Conservation (phyloP, 495 filamentous ascomycete species). For the Bombardia bombarda region DNA sequence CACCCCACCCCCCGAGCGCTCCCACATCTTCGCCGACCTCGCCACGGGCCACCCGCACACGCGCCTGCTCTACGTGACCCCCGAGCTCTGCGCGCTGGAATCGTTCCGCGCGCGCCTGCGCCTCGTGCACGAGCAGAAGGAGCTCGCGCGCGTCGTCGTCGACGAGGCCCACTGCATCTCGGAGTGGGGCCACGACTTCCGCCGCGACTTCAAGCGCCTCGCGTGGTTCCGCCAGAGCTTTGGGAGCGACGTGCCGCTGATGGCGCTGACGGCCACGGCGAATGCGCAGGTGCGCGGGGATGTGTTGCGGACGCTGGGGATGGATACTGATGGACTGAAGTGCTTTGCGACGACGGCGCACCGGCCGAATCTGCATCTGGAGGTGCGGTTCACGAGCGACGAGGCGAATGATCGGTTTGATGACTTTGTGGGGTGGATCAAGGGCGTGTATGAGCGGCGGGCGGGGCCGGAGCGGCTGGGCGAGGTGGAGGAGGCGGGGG, state of each 20-base stretch:
- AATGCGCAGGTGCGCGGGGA: constrained; percentile 71
- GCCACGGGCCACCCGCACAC: constrained; percentile 77
- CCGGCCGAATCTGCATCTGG: constrained; percentile 83
- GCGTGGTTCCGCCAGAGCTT: constrained; percentile 77
- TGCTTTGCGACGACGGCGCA: constrained; percentile 73
- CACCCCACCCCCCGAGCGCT: constrained; percentile 53
- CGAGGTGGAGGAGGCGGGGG: constrained; percentile 40
- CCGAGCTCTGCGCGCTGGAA: constrained; percentile 75
- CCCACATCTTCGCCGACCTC: constrained; percentile 67
- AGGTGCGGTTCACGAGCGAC: constrained; percentile 76
- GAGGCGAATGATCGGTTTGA: constrained; percentile 62
- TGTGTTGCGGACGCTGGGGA: constrained; percentile 64
- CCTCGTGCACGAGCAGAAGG: constrained; percentile 69
- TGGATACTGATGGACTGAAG: constrained; percentile 52
- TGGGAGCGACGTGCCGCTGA: constrained; percentile 79
- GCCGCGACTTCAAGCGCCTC: constrained; percentile 83
- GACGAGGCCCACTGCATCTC: constrained; percentile 97
- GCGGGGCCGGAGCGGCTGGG: constrained; percentile 34
- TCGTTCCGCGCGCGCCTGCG: constrained; percentile 67
- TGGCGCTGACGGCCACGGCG: constrained; percentile 86
- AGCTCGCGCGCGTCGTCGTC: constrained; percentile 78
- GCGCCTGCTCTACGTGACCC: constrained; percentile 86
- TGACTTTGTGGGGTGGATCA: constrained; percentile 67
- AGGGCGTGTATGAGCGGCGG: constrained; percentile 58
- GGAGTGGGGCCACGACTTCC: constrained; percentile 98